Conservation (phyloP, 768 basidiomycete genomes). For the Termitomyces sp. region DNA sequence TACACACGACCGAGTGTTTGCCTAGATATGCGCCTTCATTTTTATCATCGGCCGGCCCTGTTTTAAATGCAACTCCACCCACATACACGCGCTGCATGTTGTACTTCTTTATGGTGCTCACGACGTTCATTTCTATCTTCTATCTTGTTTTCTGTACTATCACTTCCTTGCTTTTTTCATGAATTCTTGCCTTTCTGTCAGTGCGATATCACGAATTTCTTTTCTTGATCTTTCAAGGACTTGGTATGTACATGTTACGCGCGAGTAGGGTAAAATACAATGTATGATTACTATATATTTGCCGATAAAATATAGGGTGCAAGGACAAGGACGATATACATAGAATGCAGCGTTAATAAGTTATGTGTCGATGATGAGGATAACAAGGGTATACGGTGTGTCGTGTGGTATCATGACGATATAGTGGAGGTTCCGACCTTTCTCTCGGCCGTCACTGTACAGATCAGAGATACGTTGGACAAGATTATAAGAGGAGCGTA, state of each 20-base stretch:
- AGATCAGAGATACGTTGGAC: not conserved
- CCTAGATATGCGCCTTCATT: slow-evolving; percentile 11
- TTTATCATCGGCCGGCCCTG: slow-evolving; percentile 14
- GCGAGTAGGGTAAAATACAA: slow-evolving; percentile 19
- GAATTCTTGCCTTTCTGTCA: slow-evolving; percentile 7
- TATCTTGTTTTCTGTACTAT: slow-evolving; percentile 7
- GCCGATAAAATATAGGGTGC: slow-evolving; percentile 16
- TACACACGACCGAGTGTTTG: slow-evolving; percentile 3
- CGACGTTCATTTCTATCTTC: not conserved
- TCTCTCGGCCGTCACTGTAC: slow-evolving; percentile 48
- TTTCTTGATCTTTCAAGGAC: slow-evolving; percentile 6
- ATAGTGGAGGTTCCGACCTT: slow-evolving; percentile 28
- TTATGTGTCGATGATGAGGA: slow-evolving; percentile 1
- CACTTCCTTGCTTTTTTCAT: slow-evolving; percentile 3
- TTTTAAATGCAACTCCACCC: slow-evolving; percentile 3
- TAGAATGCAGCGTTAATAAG: slow-evolving; percentile 1
- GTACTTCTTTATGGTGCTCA: slow-evolving; percentile 5
- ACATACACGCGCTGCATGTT: slow-evolving; percentile 5
- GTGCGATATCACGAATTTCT: slow-evolving; percentile 7
- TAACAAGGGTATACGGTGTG: slow-evolving; percentile 1
- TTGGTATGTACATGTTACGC: slow-evolving; percentile 9
- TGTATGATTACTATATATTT: slow-evolving; percentile 23
- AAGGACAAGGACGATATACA: slow-evolving; percentile 2
- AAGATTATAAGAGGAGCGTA: slow-evolving; percentile 30
- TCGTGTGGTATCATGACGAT: slow-evolving; percentile 2